Evolutionary conservation across 345 rosid species (phyloP), one percentile per base, ranked within the genome.

Genomic region (Gynandropsis gynandra): DNA sequence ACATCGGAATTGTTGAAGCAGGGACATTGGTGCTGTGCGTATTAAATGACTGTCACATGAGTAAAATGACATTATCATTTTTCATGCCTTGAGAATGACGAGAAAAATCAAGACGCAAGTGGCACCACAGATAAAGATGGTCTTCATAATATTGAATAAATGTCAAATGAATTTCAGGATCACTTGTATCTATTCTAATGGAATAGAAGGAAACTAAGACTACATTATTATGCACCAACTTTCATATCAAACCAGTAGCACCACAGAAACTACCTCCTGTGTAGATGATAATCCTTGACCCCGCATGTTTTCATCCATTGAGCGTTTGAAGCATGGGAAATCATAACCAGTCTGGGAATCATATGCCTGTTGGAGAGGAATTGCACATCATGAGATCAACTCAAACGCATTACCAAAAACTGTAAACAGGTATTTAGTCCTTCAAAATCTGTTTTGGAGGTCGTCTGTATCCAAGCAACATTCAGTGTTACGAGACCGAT

Each of bases 241-340:
- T n/a, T n/a, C n/a, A n/a, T n/a, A n/a, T n/a, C n/a, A n/a, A n/a
- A n/a, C n/a, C n/a, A n/a, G n/a, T n/a, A n/a, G n/a, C n/a, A n/a
- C n/a, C n/a, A n/a, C n/a, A n/a, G n/a, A n/a, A 52, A 58, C 64
- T 71, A 89, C 97, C 96, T 89, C 98, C 42, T 73, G 92, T 37
- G 80, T 76, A 42, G 80, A 75, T 42, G 72, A 79, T 8, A 78
- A 71, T 49, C 80, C 81, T 63, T 75, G 97, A 21, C 74, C 86
- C 9, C 76, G 73, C 1, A 70, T 60, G 13, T 70, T 63, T 61
- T 79, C 97, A 55, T 80, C 88, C 66, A 75, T 67, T 31, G 76
- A 14, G 24, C 88, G 82, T 62, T 83, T 74, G 65, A 82, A 82
- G 73, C 82, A 88, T 18, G 88, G 66, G 10, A 82, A 61, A 50